Evolutionary conservation across 345 rosid genomes (phyloP).

Genomic region (Eucalyptus erythrocorys): DNA sequence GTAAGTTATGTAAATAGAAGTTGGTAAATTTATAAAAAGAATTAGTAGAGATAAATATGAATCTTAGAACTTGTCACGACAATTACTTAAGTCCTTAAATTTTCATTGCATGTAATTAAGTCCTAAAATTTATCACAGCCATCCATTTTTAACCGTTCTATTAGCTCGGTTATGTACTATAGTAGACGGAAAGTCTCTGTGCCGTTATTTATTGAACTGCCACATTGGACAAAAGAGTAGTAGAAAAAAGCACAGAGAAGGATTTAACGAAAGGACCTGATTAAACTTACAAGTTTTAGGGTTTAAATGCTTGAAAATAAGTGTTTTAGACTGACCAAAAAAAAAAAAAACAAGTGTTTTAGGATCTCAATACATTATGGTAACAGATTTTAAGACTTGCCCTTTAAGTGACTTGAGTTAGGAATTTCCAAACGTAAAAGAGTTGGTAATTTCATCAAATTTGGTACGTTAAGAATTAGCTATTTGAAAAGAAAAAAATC

Average conservation of each 20-base stretch:
- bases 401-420: not conserved
- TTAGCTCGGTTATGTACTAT: accelerated
- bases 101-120: not conserved
- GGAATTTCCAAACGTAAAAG: not conserved
- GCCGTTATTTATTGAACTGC: not conserved
- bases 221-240: not conserved
- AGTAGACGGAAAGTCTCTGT: not conserved
- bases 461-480: not conserved
- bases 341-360: not conserved
- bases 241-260: not conserved
- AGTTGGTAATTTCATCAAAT: not conserved
- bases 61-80: not conserved
- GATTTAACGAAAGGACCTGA: not conserved
- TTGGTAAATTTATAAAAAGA: not conserved
- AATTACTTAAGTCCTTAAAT: not conserved
- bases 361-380: not conserved
- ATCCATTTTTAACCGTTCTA: not conserved
- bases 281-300: not conserved
- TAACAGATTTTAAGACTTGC: not conserved
- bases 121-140: not conserved
- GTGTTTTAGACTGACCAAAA: no score
- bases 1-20: not conserved
- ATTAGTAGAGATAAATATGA: not conserved
- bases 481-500: not conserved
- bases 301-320: not conserved